phyloP scores from a whole-genome alignment of 768 basidiomycete species.

The Auriscalpium microsporum region DNA sequence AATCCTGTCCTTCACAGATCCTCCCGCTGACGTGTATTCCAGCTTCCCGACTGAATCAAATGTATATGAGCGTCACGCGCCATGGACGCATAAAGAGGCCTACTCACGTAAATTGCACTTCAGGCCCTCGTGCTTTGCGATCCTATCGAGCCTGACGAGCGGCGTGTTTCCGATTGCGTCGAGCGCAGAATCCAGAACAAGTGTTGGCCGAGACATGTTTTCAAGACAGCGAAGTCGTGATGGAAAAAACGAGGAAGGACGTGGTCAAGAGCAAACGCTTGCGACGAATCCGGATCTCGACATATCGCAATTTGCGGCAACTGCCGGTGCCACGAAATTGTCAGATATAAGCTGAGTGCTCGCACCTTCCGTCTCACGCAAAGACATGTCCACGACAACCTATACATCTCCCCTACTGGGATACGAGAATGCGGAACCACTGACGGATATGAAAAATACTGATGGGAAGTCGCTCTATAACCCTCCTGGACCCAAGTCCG shows the following conservation, averaged over 20 bases:
- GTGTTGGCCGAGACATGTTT: conserved; percentile 25
- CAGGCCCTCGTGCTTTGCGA: conserved; percentile 64
- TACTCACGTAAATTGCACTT: conserved; percentile 84
- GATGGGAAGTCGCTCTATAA: conserved; percentile 54
- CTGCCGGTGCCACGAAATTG: no score
- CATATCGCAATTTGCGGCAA: no score
- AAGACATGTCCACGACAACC: background rate
- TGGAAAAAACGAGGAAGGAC: background rate
- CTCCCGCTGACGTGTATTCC: conserved; percentile 86
- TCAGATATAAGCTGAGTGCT: no score
- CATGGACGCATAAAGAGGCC: background rate
- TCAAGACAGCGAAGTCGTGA: conserved; percentile 6
- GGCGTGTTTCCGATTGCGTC: conserved; percentile 90
- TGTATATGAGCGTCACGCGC: background rate
- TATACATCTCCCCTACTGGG: conserved; percentile 29
- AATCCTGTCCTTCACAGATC: conserved; percentile 93
- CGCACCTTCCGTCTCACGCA: no score
- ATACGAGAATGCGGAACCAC: conserved; percentile 31
- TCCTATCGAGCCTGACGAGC: conserved; percentile 74
- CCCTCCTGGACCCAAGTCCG: conserved; percentile 36
- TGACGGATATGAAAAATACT: conserved; percentile 37
- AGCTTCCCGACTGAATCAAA: conserved; percentile 66
- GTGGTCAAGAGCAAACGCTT: no score
- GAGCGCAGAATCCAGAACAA: conserved; percentile 67
- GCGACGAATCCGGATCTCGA: no score